phyloP scores from a whole-genome alignment of 306 rosid genomes.

The Pueraria montana region DNA sequence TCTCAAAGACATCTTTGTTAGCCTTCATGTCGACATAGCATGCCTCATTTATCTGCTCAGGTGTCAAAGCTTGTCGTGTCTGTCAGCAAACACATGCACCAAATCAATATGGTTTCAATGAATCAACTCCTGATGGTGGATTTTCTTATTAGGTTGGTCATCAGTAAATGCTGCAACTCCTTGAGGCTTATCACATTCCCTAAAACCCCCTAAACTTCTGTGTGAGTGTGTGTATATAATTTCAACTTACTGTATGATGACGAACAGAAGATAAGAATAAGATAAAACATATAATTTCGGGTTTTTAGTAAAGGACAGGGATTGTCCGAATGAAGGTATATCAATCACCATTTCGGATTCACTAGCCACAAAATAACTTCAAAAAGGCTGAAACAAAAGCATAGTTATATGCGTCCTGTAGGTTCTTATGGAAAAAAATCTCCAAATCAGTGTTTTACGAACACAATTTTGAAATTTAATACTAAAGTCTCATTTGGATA shows the following conservation, averaged over 20 bases:
- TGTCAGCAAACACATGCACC: conserved; percentile 52
- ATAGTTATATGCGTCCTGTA: background rate
- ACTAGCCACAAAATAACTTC: conserved; percentile 17
- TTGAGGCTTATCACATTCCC: background rate
- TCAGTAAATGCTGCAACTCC: background rate
- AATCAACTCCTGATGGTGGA: background rate
- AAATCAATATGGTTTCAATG: conserved; percentile 36
- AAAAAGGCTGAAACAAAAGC: conserved; percentile 8
- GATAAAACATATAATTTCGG: conserved; percentile 13
- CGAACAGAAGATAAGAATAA: background rate
- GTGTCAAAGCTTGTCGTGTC: conserved; percentile 85
- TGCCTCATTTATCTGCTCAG: conserved; percentile 82
- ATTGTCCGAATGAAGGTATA: background rate
- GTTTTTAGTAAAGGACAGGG: background rate
- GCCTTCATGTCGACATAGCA: conserved; percentile 85
- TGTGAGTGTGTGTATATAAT: background rate
- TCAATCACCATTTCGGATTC: conserved; percentile 22
- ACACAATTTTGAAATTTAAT: background rate
- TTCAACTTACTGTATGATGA: conserved; percentile 25
- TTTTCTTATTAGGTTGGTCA: conserved; percentile 17
- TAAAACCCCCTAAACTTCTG: background rate
- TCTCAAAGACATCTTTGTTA: conserved; percentile 91
- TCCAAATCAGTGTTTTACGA: background rate
- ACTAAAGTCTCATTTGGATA: background rate
- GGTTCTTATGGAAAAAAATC: background rate